Conservation (phyloP, 2,329 filamentous ascomycete species). For the Trichophyton equinum region DNA sequence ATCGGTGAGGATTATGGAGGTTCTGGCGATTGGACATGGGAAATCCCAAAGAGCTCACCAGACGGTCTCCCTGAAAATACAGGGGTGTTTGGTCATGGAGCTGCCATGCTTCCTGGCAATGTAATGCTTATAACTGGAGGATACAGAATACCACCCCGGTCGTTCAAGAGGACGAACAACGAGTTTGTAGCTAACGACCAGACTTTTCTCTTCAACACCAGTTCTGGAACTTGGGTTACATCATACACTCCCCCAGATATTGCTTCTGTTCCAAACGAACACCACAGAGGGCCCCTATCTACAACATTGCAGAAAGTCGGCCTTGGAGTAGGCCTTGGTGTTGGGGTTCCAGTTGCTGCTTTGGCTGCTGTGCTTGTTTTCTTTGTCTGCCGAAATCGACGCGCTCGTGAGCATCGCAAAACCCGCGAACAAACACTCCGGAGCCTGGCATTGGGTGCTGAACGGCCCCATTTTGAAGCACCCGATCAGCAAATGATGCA, state of each 20-base stretch:
- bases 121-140: constrained; percentile 52
- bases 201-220: constrained; percentile 48
- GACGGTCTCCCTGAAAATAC: constrained; percentile 30
- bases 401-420: constrained; percentile 22
- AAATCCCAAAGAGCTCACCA: constrained; percentile 26
- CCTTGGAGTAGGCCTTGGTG: constrained; percentile 52
- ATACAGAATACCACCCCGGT: constrained; percentile 37
- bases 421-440: constrained; percentile 44
- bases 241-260: constrained; percentile 41
- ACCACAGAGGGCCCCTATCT: constrained; percentile 18
- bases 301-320: constrained; percentile 39
- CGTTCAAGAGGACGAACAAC: constrained; percentile 26
- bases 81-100: constrained; percentile 51
- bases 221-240: constrained; percentile 46
- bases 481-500: neutral
- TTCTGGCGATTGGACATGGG: constrained; percentile 34
- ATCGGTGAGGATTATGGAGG: constrained; percentile 61
- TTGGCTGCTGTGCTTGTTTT: constrained; percentile 37
- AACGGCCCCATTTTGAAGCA: constrained; percentile 33
- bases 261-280: constrained; percentile 14
- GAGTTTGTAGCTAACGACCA: constrained; percentile 30
- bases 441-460: constrained; percentile 39
- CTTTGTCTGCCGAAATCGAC: constrained; percentile 40
- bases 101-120: constrained; percentile 47
- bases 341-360: constrained; percentile 45